A percentile compares a stretch with the other conserved stretches of the same genome.
Evolutionary conservation across 495 filamentous ascomycete genomes (phyloP).

Genomic region (Lophiostoma macrostomum): DNA sequence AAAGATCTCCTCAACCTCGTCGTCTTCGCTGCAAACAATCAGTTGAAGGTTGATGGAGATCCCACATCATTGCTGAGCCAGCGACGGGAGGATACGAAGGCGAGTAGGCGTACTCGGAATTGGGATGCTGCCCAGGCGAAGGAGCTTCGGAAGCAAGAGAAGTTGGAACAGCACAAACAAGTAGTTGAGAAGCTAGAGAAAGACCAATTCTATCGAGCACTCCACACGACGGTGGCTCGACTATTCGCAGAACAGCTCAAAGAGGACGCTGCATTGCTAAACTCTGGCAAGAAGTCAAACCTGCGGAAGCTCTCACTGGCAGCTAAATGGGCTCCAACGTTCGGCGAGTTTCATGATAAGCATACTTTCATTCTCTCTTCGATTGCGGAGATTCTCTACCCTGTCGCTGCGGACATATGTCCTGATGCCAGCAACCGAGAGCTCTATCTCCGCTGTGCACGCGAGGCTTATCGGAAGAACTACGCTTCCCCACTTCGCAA

Average conservation of each 20-base stretch:
- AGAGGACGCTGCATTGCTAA: constrained; percentile 41
- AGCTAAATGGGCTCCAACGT: constrained; percentile 51
- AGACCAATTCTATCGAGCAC: constrained; percentile 41
- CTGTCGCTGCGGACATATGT: constrained; percentile 26
- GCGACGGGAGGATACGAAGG: constrained; percentile 15
- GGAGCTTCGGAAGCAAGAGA: constrained; percentile 32
- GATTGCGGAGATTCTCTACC: constrained; percentile 49
- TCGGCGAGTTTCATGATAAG: constrained; percentile 48
- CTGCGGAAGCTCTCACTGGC: constrained; percentile 45
- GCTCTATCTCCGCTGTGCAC: constrained; percentile 47
- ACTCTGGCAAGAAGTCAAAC: constrained; percentile 34
- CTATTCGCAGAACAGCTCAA: constrained; percentile 50
- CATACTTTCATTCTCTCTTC: constrained; percentile 48
- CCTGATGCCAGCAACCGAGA: constrained; percentile 37
- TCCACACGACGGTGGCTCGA: constrained; percentile 47
- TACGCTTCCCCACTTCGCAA: constrained; percentile 44
- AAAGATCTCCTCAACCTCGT: constrained; percentile 52
- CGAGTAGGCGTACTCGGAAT: constrained; percentile 26
- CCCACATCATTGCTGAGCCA: constrained; percentile 37
- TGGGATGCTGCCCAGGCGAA: constrained; percentile 26
- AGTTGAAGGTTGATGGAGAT: constrained; percentile 37
- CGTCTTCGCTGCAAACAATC: constrained; percentile 41
- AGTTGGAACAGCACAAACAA: constrained; percentile 39
- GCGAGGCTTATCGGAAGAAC: constrained; percentile 44
- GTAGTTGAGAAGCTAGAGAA: constrained; percentile 36